A percentile compares a stretch with the other conserved stretches of the same genome.
phyloP scores from a whole-genome alignment of 805 yeast species.

The Candida maltosa region DNA sequence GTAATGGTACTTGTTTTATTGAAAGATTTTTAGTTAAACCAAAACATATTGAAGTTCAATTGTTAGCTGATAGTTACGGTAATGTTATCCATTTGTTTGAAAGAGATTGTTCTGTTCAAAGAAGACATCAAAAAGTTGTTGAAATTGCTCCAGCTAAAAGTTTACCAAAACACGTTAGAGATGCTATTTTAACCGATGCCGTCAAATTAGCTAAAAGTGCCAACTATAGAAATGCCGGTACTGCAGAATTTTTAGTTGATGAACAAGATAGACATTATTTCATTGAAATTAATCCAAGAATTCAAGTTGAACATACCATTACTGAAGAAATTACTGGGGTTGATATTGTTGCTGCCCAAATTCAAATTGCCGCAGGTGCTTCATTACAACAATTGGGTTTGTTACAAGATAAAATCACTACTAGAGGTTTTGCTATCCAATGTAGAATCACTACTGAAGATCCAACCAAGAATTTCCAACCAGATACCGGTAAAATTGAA shows the following conservation, averaged over 20 bases:
- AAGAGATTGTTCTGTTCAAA: conserved; percentile 99
- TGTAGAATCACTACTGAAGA: conserved; percentile 99
- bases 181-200: conserved; percentile 91
- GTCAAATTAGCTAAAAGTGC: conserved; percentile 87
- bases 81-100: conserved; percentile 94
- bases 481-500: conserved; percentile 97
- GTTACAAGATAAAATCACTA: conserved; percentile 89
- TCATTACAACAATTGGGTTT: conserved; percentile 86
- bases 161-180: conserved; percentile 76
- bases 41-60: conserved; percentile 96
- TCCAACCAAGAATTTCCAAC: conserved; percentile 94
- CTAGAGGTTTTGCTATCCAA: conserved; percentile 97
- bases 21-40: conserved; percentile 94
- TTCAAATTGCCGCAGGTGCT: conserved; percentile 98
- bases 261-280: conserved; percentile 92
- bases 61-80: conserved; percentile 90
- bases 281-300: conserved; percentile 97
- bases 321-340: conserved; percentile 99
- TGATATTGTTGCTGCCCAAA: conserved; percentile 96
- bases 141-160: conserved; percentile 98
- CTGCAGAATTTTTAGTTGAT: conserved; percentile 96
- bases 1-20: conserved; percentile 96
- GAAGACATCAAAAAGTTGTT: conserved; percentile 98
- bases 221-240: conserved; percentile 94
- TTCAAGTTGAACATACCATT: conserved; percentile 96